Base-by-base conservation (phyloP, 2,329 filamentous ascomycete genomes). In the Scleromitrula shiraiana region DNA sequence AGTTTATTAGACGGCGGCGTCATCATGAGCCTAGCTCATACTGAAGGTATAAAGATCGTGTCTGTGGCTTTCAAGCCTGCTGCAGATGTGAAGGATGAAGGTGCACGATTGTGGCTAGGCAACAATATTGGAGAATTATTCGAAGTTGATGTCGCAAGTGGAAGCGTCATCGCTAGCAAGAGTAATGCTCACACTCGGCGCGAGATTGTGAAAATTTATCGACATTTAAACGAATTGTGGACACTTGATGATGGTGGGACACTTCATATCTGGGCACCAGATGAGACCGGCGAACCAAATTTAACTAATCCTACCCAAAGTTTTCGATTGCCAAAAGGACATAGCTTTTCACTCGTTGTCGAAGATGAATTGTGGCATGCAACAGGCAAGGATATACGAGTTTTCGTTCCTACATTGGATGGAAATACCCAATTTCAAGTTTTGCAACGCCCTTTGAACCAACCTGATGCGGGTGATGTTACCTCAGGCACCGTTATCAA, bases 141-240 rank as follows among this genome's bases (percentile, higher is more conserved):
- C 62, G 93, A 98, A 67, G 77, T 95, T 37, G 90, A 98, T 63
- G 78, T 97, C 46, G 70, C 74, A 2, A 82, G 81, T 0, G 83
- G 90, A 61, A 79, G 76, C 29, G 73, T 95, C 38, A 72, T 87
- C 12, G 73, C 76, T 23, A 84, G 76, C 15, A 87, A 85, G 58
- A 69, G 77, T 2, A 80, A 74, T 42, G 85, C 86, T 2, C 93
- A 97, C 59, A 80, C 82, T 7, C 80, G 87, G 35, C 76, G 81
- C 52, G 87, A 95, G 57, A 77, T 98, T 42, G 78, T 87, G 54
- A 88, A 82, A 58, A 95, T 98, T 35, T 85, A 88, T 62, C 81
- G 93, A 32, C 85, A 94, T 64, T 83, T 80, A 53, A 88, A 88
- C 56, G 87, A 96, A 60, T 78, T 98, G 64, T 98, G 93, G 93